Percentiles rank a stretch among this genome's conserved stretches.
Conservation (phyloP, 257 asterid genomes). For the Gardenia jasminoides region DNA sequence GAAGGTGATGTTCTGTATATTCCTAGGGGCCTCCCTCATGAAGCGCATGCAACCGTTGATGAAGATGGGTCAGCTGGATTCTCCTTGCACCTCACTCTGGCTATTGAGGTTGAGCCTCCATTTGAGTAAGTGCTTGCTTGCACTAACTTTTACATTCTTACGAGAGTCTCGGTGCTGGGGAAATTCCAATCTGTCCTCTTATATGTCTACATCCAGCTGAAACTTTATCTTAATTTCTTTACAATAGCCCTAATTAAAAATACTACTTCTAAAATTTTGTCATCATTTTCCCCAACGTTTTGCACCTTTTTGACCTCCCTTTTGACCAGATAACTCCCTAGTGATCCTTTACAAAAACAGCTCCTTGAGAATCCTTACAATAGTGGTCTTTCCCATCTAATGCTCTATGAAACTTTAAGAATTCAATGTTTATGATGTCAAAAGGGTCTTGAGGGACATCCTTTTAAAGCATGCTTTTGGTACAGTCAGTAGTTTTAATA, state of each 20-base stretch:
- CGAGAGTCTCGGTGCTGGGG: neutral
- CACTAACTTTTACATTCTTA: neutral
- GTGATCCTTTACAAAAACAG: neutral
- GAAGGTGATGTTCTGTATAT: slow-evolving; percentile 79
- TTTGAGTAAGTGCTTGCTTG: slow-evolving; percentile 60
- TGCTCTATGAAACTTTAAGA: neutral
- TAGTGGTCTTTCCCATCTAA: neutral
- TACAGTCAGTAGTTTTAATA: neutral
- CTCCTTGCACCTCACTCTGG: slow-evolving; percentile 81
- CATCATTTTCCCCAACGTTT: neutral
- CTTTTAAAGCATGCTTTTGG: neutral
- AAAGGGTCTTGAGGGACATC: neutral
- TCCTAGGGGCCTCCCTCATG: slow-evolving; percentile 82
- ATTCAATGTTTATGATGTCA: neutral
- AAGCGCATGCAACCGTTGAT: slow-evolving; percentile 51
- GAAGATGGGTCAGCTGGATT: slow-evolving; percentile 35
- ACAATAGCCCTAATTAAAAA: neutral
- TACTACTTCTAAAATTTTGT: neutral
- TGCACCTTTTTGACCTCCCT: neutral
- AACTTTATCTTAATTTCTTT: neutral
- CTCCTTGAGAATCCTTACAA: neutral
- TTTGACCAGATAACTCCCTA: neutral
- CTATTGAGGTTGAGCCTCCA: slow-evolving; percentile 84
- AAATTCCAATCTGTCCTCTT: neutral
- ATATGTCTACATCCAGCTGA: neutral